Evolutionary conservation across 768 basidiomycete genomes (phyloP).

Genomic region (Pleurotus sapidus): DNA sequence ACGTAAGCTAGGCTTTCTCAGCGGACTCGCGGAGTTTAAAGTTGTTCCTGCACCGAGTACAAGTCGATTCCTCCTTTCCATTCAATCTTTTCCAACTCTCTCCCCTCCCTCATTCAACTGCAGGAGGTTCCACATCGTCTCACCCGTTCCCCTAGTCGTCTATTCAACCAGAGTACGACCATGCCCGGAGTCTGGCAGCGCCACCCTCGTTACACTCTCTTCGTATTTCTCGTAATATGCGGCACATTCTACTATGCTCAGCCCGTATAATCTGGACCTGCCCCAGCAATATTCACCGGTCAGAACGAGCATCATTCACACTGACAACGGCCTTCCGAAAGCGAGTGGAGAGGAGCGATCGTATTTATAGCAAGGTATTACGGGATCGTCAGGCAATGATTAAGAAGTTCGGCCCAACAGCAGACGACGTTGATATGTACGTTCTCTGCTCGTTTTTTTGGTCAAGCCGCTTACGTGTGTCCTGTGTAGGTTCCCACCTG

Average conservation of each 20-base stretch:
- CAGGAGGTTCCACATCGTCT: not conserved
- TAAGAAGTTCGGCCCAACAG: conserved; percentile 49
- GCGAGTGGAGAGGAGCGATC: conserved; percentile 40
- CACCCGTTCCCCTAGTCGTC: not conserved
- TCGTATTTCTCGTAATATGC: conserved; percentile 37
- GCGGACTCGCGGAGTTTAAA: too few species aligned
- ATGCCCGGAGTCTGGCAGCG: conserved; percentile 33
- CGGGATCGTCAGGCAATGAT: conserved; percentile 44
- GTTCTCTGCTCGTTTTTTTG: conserved; percentile 13
- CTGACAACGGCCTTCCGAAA: conserved; percentile 32
- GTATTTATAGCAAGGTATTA: conserved; percentile 42
- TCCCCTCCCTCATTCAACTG: not conserved
- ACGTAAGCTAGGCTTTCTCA: too few species aligned
- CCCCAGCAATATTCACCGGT: conserved; percentile 11
- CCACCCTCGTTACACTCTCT: conserved; percentile 52
- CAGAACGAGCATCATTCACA: conserved; percentile 13
- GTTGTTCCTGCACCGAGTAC: too few species aligned
- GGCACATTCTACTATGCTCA: conserved; percentile 47
- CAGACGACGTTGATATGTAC: conserved; percentile 45
- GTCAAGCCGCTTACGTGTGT: conserved; percentile 4
- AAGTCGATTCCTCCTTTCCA: not conserved
- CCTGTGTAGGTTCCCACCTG: conserved; percentile 46
- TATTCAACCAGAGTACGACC: conserved; percentile 6
- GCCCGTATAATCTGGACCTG: conserved; percentile 26
- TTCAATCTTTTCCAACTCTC: not conserved